Conservation (phyloP, 139 green algal genomes). For the Picochlorum sp. region DNA sequence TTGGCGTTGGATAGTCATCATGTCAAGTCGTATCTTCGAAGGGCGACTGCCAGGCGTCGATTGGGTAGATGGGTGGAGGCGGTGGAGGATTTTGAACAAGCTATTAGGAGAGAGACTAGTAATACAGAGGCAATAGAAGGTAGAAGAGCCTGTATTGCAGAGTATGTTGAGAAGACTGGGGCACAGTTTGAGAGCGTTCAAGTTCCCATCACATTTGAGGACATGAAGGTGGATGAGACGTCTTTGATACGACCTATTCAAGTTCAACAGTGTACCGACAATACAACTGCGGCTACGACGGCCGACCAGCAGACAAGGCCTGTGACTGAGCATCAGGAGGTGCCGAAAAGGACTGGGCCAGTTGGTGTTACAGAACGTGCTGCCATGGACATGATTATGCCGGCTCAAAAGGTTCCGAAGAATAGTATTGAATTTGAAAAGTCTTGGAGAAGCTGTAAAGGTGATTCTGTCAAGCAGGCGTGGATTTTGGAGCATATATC, state of each 20-base stretch:
- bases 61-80: constrained; percentile 39
- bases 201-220: neutral
- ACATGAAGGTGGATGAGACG: neutral
- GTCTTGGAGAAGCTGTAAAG: constrained; percentile 44
- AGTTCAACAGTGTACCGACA: too few relatives aligned
- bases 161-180: constrained; percentile 1
- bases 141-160: constrained; percentile 9
- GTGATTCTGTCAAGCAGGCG: constrained; percentile 36
- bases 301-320: too few relatives aligned
- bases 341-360: neutral
- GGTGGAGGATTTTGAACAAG: constrained; percentile 53
- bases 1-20: constrained; percentile 52
- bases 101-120: constrained; percentile 50
- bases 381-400: neutral
- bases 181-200: constrained; percentile 11
- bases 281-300: too few relatives aligned
- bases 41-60: constrained; percentile 35
- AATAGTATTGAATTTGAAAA: constrained; percentile 62
- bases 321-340: neutral
- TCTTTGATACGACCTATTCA: too few relatives aligned
- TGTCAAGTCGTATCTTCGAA: constrained; percentile 54
- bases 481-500: constrained; percentile 43
- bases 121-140: constrained; percentile 42
- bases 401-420: neutral
- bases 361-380: neutral